Percentiles rank a stretch among this genome's conserved stretches.
Conservation (phyloP, 2,329 filamentous ascomycete genomes). For the Pseudopithomyces maydicus region DNA sequence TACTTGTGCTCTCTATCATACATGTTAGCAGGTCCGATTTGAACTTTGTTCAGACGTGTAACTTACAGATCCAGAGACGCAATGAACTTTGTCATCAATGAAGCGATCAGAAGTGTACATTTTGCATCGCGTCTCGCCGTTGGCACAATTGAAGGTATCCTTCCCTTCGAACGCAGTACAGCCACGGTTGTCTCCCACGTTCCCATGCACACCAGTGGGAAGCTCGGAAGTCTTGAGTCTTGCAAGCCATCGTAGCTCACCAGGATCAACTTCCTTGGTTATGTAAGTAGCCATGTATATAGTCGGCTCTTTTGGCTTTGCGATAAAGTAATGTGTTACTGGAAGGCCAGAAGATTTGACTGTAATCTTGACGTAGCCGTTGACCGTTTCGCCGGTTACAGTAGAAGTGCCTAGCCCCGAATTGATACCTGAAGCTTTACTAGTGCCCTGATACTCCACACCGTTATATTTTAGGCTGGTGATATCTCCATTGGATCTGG, state of each 20-base stretch:
- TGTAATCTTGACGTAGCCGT: conserved; percentile 29
- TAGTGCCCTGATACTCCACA: conserved; percentile 26
- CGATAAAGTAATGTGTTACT: conserved; percentile 29
- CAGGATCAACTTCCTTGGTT: conserved; percentile 26
- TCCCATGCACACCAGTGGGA: conserved; percentile 25
- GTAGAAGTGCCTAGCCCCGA: conserved; percentile 26
- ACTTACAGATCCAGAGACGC: conserved; percentile 26
- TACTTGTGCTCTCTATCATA: conserved; percentile 19
- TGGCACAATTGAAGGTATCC: conserved; percentile 27
- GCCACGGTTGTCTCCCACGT: conserved; percentile 24
- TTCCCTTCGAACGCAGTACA: conserved; percentile 29
- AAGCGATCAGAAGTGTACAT: conserved; percentile 31
- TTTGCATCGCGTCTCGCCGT: conserved; percentile 25
- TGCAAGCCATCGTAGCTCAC: conserved; percentile 23
- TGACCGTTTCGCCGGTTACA: conserved; percentile 27
- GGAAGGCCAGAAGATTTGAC: conserved; percentile 21
- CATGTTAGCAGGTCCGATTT: background rate
- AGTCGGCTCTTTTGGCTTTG: conserved; percentile 23
- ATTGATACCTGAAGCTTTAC: conserved; percentile 26
- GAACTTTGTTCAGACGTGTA: background rate
- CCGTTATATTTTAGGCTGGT: conserved; percentile 28
- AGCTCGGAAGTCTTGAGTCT: conserved; percentile 15
- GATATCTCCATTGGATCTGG: conserved; percentile 26
- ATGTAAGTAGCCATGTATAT: conserved; percentile 32
- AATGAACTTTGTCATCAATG: conserved; percentile 29